phyloP scores from a whole-genome alignment of 2,329 filamentous ascomycete genomes.

The Botrytis cinerea region DNA sequence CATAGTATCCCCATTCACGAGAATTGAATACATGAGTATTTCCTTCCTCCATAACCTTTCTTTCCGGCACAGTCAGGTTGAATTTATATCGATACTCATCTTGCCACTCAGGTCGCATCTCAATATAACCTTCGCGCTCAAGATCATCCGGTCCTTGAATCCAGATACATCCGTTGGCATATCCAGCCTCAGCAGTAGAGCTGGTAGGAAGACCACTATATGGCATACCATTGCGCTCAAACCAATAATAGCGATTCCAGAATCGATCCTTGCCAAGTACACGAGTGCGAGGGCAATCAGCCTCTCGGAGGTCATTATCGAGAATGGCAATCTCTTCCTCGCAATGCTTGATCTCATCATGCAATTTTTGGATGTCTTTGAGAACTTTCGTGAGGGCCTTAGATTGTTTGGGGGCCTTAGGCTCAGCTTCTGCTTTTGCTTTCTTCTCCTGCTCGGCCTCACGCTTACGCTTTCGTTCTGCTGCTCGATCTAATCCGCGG shows the following conservation, averaged over 20 bases:
- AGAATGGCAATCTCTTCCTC: slow-evolving; percentile 83
- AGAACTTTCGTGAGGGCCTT: slow-evolving; percentile 87
- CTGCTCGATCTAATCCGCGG: slow-evolving; percentile 66
- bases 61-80: slow-evolving; percentile 79
- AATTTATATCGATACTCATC: slow-evolving; percentile 76
- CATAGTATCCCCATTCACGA: slow-evolving; percentile 87
- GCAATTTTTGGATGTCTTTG: slow-evolving; percentile 86
- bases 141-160: slow-evolving; percentile 92
- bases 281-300: slow-evolving; percentile 86
- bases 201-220: slow-evolving; percentile 85
- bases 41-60: slow-evolving; percentile 85
- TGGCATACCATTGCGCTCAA: slow-evolving; percentile 97
- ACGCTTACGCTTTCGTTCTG: slow-evolving; percentile 74
- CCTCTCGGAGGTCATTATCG: slow-evolving; percentile 91
- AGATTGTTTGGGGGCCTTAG: slow-evolving; percentile 71
- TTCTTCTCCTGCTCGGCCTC: slow-evolving; percentile 70
- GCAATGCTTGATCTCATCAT: slow-evolving; percentile 74
- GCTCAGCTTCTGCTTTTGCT: slow-evolving; percentile 57
- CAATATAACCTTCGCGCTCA: slow-evolving; percentile 83
- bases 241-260: slow-evolving; percentile 99
- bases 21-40: slow-evolving; percentile 74
- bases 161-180: slow-evolving; percentile 95
- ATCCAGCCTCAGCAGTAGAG: slow-evolving; percentile 82
- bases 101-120: slow-evolving; percentile 69
- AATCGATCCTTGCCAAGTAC: slow-evolving; percentile 92